These are phyloP conservation scores for Tubosaeta sp. DNA, from an alignment of 768 basidiomycete genomes.

Conservation along the genomic window DNA sequence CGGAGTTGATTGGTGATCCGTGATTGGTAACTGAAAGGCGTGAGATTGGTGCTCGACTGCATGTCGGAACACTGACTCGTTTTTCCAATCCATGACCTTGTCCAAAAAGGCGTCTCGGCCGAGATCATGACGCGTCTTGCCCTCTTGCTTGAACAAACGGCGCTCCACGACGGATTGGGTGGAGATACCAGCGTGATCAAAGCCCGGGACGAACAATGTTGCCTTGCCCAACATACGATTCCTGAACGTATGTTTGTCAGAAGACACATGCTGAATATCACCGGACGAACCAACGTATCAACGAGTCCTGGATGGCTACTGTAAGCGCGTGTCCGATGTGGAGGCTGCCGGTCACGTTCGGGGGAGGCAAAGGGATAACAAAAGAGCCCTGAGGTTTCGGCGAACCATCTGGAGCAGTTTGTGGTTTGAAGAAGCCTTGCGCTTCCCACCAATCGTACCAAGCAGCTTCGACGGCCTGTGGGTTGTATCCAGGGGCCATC, in stretches of 20 bases:
- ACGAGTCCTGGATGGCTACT: constrained; percentile 82
- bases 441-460: constrained; percentile 99
- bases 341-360: constrained; percentile 93
- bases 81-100: constrained; percentile 95
- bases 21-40: constrained; percentile 69
- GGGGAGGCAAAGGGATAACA: constrained; percentile 87
- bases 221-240: constrained; percentile 95
- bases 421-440: constrained; percentile 87
- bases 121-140: constrained; percentile 87
- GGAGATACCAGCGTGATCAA: constrained; percentile 97
- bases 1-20: constrained; percentile 87
- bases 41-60: neutral
- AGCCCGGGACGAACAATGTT: constrained; percentile 85
- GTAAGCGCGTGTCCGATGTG: constrained; percentile 97
- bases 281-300: constrained; percentile 75
- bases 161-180: constrained; percentile 98
- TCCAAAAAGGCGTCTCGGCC: constrained; percentile 89
- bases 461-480: constrained; percentile 87
- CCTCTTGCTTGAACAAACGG: constrained; percentile 76
- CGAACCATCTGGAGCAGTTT: constrained; percentile 51
- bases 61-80: constrained; percentile 63
- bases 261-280: neutral
- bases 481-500: constrained; percentile 94
- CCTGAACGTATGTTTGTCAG: constrained; percentile 39
- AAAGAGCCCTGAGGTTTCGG: constrained; percentile 65